Conservation (phyloP, 441 rosid species). For the Viola pubescens region DNA sequence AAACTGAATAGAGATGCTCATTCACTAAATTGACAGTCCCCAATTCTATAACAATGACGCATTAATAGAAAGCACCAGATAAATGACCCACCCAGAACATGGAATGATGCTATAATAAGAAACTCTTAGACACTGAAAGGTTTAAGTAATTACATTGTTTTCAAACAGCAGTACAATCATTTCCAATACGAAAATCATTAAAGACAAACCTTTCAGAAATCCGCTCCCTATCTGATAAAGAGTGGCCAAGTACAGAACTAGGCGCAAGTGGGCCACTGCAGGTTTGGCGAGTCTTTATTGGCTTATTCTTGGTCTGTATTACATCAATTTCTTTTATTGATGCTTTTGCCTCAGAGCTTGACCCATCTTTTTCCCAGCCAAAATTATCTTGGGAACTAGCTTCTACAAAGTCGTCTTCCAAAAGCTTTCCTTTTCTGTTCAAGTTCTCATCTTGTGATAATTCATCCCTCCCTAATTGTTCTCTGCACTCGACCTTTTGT, state of each 20-base stretch:
- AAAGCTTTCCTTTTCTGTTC: constrained; percentile 43
- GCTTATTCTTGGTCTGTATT: constrained; percentile 38
- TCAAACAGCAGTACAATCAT: too few relatives aligned
- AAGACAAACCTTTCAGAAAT: constrained; percentile 64
- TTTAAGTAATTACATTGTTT: too few relatives aligned
- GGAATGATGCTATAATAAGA: too few relatives aligned
- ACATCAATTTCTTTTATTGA: constrained; percentile 50
- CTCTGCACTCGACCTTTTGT: constrained; percentile 30
- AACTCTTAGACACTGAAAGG: too few relatives aligned
- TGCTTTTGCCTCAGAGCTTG: constrained; percentile 38
- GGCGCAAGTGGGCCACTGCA: constrained; percentile 87
- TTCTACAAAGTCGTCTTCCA: constrained; percentile 35
- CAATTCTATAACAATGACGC: too few relatives aligned
- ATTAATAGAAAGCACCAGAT: too few relatives aligned
- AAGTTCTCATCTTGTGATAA: constrained; percentile 28
- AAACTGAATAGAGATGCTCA: too few relatives aligned
- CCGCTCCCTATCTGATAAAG: constrained; percentile 52
- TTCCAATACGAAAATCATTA: too few relatives aligned
- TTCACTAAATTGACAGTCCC: too few relatives aligned
- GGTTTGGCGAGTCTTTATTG: constrained; percentile 55
- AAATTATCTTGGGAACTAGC: constrained; percentile 31
- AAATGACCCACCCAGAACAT: too few relatives aligned
- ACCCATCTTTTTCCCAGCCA: constrained; percentile 35
- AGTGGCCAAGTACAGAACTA: constrained; percentile 48
- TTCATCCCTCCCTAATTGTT: constrained; percentile 27